A percentile compares a stretch with the other conserved stretches of the same genome.
Conservation (phyloP, 2,329 filamentous ascomycete genomes). For the Colletotrichum sp. region DNA sequence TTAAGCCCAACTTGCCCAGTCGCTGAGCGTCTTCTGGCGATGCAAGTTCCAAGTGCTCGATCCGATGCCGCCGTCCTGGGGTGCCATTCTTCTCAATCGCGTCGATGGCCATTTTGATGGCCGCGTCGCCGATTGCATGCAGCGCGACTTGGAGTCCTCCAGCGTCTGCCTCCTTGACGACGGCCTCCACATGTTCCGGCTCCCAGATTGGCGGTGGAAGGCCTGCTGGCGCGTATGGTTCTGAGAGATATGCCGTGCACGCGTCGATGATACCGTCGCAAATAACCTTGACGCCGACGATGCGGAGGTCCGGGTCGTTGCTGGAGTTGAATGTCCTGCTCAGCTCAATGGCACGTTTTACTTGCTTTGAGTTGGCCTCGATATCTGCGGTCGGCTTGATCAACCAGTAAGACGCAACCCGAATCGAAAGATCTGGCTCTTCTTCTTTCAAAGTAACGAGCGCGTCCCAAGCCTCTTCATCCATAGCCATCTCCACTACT, state of each 20-base stretch:
- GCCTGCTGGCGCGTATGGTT: slow-evolving; percentile 59
- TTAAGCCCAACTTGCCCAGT: slow-evolving; percentile 63
- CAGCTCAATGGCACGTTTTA: slow-evolving; percentile 41
- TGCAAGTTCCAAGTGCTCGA: slow-evolving; percentile 69
- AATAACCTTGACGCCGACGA: slow-evolving; percentile 69
- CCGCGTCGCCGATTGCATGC: slow-evolving; percentile 68
- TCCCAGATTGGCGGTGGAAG: slow-evolving; percentile 60
- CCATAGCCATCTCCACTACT: slow-evolving; percentile 53
- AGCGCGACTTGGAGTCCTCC: slow-evolving; percentile 64
- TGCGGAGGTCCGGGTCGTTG: slow-evolving; percentile 43
- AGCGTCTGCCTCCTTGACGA: slow-evolving; percentile 57
- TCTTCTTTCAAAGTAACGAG: slow-evolving; percentile 26
- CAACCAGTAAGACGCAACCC: slow-evolving; percentile 49
- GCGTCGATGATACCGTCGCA: slow-evolving; percentile 69
- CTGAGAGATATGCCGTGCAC: slow-evolving; percentile 64
- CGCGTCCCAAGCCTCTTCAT: slow-evolving; percentile 46
- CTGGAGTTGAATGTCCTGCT: slow-evolving; percentile 35
- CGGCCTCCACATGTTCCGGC: slow-evolving; percentile 51
- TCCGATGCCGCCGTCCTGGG: slow-evolving; percentile 58
- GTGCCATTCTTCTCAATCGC: slow-evolving; percentile 48
- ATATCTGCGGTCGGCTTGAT: slow-evolving; percentile 38
- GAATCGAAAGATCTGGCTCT: slow-evolving; percentile 31
- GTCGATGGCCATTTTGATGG: slow-evolving; percentile 62
- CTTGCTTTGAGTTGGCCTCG: slow-evolving; percentile 37
- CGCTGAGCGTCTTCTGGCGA: slow-evolving; percentile 57